Evolutionary conservation across 495 filamentous ascomycete species (phyloP), one percentile per base, ranked within the genome.

Genomic region (Talaromyces wortmannii): DNA sequence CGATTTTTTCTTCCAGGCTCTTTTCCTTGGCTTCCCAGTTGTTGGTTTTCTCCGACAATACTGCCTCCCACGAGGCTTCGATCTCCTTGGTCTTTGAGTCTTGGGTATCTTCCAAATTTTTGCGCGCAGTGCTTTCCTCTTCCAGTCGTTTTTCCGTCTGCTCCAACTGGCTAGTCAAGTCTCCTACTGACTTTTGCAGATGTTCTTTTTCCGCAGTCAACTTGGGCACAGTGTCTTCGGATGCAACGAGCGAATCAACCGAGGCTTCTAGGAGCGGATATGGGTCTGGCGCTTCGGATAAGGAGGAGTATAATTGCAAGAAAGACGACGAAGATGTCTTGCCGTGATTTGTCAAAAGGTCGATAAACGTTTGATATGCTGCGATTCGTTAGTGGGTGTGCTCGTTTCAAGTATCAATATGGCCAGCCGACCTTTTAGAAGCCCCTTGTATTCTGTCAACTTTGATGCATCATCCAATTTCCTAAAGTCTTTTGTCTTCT

Each of bases 301-400:
- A 72, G 7, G 91, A 87, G 12, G 91, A 92, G 67, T 99, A 99
- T 29, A 92, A 73, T 61, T 94, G 90, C 33, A 97, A 74, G 64
- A 97, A 97, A 10, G 94, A 85, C 17, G 90, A 89, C 53, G 92
- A 92, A 16, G 92, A 89, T 4, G 89, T 81, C 66, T 97, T 97
- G 49, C 91, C 90, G 59, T 96, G 91, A 66, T 90, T 97, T 17
- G 92, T 95, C 52, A 97, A 76, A 48, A 95, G 84, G 62, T 99
- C 95, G 67, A 99, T 96, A 64, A 96, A 99, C 29, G 85, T 85
- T 68, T 99, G 94, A 72, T 99, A 99, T 13, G 92, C 91, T 91
- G 65, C 67, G 53, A 49, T 4, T 7, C 44, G 36, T 65, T 45
- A 66, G 48, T 53, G 17, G 36, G 36, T 13, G 23, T 40, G 33